phyloP scores from a whole-genome alignment of 192 early-diverging fungal genomes.

The Diversispora epigaea region DNA sequence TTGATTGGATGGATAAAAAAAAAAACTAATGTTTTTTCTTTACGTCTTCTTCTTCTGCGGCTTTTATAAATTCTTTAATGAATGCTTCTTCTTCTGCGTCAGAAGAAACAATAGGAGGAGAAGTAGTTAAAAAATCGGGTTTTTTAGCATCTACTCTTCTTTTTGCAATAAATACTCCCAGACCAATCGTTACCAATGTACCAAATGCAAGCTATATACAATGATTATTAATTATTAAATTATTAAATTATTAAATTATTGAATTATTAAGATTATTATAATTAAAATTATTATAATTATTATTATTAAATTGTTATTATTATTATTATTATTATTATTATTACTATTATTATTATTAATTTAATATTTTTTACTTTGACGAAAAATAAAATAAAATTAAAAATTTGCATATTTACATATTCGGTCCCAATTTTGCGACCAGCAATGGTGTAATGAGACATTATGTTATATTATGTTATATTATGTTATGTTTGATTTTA shows the following conservation, averaged over 20 bases:
- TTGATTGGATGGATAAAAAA: too few relatives aligned
- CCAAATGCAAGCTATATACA: constrained; percentile 7
- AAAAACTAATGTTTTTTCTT: background rate
- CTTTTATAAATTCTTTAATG: constrained; percentile 48
- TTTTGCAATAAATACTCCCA: background rate
- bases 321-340: too few relatives aligned
- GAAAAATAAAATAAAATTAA: background rate
- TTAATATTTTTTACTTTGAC: too few relatives aligned
- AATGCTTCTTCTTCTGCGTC: constrained; percentile 49
- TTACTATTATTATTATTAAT: too few relatives aligned
- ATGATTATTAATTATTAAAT: background rate
- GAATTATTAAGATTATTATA: background rate
- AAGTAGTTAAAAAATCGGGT: constrained; percentile 17
- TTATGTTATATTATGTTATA: background rate
- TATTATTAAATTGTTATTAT: too few relatives aligned
- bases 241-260: background rate
- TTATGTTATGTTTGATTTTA: background rate
- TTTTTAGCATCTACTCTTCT: background rate
- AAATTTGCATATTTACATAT: background rate
- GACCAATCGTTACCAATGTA: background rate
- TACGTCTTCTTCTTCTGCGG: constrained; percentile 45
- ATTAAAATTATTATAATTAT: too few relatives aligned
- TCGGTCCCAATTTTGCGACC: background rate
- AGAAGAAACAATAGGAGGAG: constrained; percentile 47
- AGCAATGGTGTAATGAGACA: background rate